Percentiles rank a stretch among this genome's conserved stretches.
phyloP scores from a whole-genome alignment of 148 eudicot genomes.

The Chenopodium suecicum region DNA sequence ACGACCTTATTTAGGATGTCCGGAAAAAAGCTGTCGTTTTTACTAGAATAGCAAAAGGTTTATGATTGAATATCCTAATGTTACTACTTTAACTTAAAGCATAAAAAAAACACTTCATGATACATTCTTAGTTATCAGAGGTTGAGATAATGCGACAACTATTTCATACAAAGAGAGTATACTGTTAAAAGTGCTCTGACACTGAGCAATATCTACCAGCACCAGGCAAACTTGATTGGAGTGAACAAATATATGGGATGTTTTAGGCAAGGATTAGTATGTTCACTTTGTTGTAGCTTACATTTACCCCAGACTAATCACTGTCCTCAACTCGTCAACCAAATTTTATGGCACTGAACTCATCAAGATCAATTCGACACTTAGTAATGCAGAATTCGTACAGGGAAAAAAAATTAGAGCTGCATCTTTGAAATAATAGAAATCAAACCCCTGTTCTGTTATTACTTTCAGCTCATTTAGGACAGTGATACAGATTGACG shows the following conservation, averaged over 20 bases:
- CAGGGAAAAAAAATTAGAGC: too few relatives aligned
- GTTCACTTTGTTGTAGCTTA: not conserved
- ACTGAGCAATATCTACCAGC: not conserved
- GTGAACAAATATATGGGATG: not conserved
- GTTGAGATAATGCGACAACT: not conserved
- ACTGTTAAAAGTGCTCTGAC: not conserved
- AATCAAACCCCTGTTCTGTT: not conserved
- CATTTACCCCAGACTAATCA: not conserved
- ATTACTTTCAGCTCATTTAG: not conserved
- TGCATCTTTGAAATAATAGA: not conserved
- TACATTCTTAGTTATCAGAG: not conserved
- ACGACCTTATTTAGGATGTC: too few relatives aligned
- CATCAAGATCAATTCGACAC: not conserved
- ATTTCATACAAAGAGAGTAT: not conserved
- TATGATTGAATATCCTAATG: not conserved
- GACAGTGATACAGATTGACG: not conserved
- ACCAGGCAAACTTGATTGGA: not conserved
- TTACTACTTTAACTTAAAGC: not conserved
- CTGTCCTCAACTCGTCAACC: not conserved
- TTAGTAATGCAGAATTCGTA: not conserved
- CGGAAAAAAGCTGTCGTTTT: not conserved
- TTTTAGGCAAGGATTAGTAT: not conserved
- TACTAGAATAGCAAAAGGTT: not conserved
- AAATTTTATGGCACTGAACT: not conserved
- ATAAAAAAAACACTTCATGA: not conserved